Conservation (phyloP, 306 rosid species). For the barrel medic (Medicago truncatula) region DNA sequence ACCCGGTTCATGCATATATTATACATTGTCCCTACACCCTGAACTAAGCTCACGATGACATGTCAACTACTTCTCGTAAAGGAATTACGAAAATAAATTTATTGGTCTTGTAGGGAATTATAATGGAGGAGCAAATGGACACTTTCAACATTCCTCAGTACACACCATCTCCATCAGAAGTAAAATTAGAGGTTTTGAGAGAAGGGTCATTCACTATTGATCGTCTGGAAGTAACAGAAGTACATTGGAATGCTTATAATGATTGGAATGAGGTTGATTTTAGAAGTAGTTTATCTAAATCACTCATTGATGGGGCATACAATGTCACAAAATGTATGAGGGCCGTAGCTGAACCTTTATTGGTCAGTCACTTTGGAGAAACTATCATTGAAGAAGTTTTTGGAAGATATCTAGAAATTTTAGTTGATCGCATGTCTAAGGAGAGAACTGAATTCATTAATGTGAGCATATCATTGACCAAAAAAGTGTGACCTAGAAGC, state of each 20-base stretch:
- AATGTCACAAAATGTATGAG: constrained; percentile 51
- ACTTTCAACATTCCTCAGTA: constrained; percentile 63
- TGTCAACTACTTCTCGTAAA: not conserved
- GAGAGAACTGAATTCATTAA: constrained; percentile 46
- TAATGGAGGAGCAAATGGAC: constrained; percentile 54
- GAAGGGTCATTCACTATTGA: constrained; percentile 58
- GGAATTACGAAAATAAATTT: not conserved
- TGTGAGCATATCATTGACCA: constrained; percentile 40
- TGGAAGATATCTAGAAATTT: constrained; percentile 34
- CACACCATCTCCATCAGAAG: constrained; percentile 57
- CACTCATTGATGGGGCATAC: constrained; percentile 23
- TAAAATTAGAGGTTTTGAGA: constrained; percentile 50
- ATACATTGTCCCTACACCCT: no score
- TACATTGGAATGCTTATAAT: constrained; percentile 48
- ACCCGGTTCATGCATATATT: no score
- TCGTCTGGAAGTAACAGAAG: constrained; percentile 32
- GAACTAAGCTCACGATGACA: no score
- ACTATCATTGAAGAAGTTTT: constrained; percentile 54
- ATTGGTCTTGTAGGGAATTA: constrained; percentile 38
- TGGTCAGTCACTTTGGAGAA: constrained; percentile 52
- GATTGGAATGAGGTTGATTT: constrained; percentile 26
- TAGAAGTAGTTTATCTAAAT: not conserved
- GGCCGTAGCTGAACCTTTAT: constrained; percentile 57
- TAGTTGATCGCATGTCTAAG: constrained; percentile 46
- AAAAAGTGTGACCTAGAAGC: not conserved